Evolutionary conservation across 441 rosid species (phyloP), one percentile per base, ranked within the genome.

Genomic region (Gossypium lobatum): DNA sequence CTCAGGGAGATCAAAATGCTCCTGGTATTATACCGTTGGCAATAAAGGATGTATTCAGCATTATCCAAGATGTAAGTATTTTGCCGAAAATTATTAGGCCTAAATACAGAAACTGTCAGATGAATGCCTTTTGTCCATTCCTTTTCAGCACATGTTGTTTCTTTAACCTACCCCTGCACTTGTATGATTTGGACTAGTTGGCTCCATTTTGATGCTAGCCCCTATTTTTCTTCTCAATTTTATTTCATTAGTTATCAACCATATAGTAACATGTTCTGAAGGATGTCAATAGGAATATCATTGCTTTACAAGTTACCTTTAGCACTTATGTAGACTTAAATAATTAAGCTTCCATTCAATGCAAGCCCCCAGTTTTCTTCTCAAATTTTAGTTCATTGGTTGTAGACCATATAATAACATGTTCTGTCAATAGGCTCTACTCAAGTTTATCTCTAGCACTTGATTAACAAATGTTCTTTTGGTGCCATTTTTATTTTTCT

Each of bases 21-120:
- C 99, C 99, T 68, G 99, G 99, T 71, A 80, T 96, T 75, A 96
- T 96, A 73, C 99, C 99, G 0, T 84, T 96, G 80, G 99, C 99
- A 39, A 96, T 96, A 79, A 93, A 91, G 85, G 99, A 96, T 26
- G 98, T 93, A 25, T 96, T 96, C 88, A 86, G 98, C 93, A 90
- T 87, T 26, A 96, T 96, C 79, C 99, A 93, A 85, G 98, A 96
- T 81, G 99, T 89, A 88, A 88, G 97, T 84, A 60, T 69, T 28
- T 31, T 46, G 48, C 14, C 25, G 50, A 46, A 28, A 48, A 16
- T 26, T 62, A 3, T 11, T 62, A 48, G 64, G 21, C 21, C 42
- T 6, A 7, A 25, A 2, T n/a, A 50, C 25, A 25, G 42, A 55
- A 67, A 8, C 8, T 48, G 45, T 68, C 6, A 10, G 61, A 69